Evolutionary conservation across 805 yeast genomes (phyloP).

Genomic region (Maudiozyma pseudohumilis): DNA sequence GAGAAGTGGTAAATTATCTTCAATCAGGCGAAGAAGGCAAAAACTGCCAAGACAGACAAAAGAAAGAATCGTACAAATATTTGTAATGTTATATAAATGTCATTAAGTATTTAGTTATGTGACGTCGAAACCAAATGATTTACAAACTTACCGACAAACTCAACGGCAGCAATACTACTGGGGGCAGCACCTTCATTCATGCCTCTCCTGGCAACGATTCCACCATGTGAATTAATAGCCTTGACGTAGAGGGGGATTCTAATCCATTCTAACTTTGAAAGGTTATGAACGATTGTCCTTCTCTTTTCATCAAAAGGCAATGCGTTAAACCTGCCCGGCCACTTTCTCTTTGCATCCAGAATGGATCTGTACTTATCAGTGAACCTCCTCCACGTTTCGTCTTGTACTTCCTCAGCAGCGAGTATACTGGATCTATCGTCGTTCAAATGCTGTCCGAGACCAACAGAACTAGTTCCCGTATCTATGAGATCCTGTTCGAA

Average conservation of each 20-base stretch:
- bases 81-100: constrained; percentile 3
- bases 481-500: constrained; percentile 1
- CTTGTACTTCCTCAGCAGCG: constrained; percentile 7
- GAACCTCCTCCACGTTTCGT: constrained; percentile 20
- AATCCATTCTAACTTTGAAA: constrained; percentile 63
- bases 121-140: constrained; percentile 10
- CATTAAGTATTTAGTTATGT: neutral
- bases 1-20: constrained; percentile 63
- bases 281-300: constrained; percentile 36
- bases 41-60: neutral
- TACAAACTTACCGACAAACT: constrained; percentile 21
- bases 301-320: constrained; percentile 33
- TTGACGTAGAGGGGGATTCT: constrained; percentile 67
- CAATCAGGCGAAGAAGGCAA: neutral
- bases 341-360: constrained; percentile 9
- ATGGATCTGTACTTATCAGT: constrained; percentile 18
- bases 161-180: constrained; percentile 22
- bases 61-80: neutral
- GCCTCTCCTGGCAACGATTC: constrained; percentile 72
- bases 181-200: constrained; percentile 26
- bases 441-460: constrained; percentile 2
- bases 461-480: neutral
- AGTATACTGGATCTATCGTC: neutral
- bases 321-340: constrained; percentile 10
- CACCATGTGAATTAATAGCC: constrained; percentile 75